These are phyloP conservation scores for Fusarium mangiferae DNA, from an alignment of 2,329 filamentous ascomycete species.

Conservation along the genomic window DNA sequence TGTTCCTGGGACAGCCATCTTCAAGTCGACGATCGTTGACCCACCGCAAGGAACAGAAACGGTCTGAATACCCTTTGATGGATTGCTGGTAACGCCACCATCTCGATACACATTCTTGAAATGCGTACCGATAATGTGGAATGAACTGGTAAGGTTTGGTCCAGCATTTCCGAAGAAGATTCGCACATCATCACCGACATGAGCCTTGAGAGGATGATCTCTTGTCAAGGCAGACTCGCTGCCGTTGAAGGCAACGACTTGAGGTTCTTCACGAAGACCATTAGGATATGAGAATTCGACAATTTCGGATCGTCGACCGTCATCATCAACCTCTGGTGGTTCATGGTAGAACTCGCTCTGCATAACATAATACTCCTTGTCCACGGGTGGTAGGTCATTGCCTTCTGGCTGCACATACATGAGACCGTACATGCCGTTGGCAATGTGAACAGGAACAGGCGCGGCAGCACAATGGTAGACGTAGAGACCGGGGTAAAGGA, in stretches of 20 bases:
- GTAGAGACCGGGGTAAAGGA: conserved; percentile 24
- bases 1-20: conserved; percentile 22
- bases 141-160: conserved; percentile 21
- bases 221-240: conserved; percentile 22
- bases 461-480: conserved; percentile 6
- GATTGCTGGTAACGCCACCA: conserved; percentile 4
- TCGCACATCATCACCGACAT: conserved; percentile 8
- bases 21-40: conserved; percentile 24
- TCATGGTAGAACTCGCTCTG: conserved; percentile 32
- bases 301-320: conserved; percentile 14
- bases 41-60: conserved; percentile 13
- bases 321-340: conserved; percentile 18
- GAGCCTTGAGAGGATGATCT: conserved; percentile 17
- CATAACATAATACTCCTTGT: conserved; percentile 29
- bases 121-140: conserved; percentile 20
- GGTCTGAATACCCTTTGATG: conserved; percentile 14
- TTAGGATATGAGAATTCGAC: conserved; percentile 28
- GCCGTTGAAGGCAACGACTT: conserved; percentile 1
- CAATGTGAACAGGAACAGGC: neutral
- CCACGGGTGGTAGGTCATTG: conserved; percentile 7
- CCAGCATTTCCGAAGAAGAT: conserved; percentile 30
- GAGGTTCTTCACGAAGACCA: neutral
- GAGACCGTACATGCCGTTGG: conserved; percentile 1
- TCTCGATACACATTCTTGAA: conserved; percentile 25
- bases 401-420: conserved; percentile 24